phyloP scores from a whole-genome alignment of 768 basidiomycete species.

The Trametes coccinea region DNA sequence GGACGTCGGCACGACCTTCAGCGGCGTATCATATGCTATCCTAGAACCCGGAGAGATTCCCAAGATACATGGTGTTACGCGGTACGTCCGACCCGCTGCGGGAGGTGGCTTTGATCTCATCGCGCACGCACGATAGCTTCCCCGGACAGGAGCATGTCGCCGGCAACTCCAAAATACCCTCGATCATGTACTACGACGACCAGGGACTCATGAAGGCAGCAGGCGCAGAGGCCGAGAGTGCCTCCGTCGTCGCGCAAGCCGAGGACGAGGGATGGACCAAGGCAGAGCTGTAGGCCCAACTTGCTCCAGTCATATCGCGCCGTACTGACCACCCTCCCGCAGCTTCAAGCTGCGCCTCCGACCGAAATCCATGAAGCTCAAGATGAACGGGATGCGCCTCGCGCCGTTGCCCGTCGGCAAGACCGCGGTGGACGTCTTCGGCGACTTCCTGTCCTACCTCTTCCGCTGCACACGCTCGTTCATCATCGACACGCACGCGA shows the following conservation, averaged over 20 bases:
- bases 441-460: constrained; percentile 76
- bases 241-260: constrained; percentile 57
- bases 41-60: constrained; percentile 81
- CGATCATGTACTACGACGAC: constrained; percentile 72
- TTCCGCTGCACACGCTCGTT: constrained; percentile 74
- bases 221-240: constrained; percentile 75
- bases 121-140: constrained; percentile 47
- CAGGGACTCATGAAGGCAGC: constrained; percentile 67
- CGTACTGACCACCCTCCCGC: neutral
- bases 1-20: constrained; percentile 83
- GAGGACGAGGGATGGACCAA: constrained; percentile 81
- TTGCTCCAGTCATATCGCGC: constrained; percentile 2
- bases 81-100: constrained; percentile 43
- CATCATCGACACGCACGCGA: constrained; percentile 83
- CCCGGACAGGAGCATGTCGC: constrained; percentile 86
- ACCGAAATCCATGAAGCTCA: constrained; percentile 74
- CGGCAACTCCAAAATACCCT: constrained; percentile 82
- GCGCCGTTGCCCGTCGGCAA: constrained; percentile 66
- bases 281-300: constrained; percentile 61
- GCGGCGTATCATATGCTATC: constrained; percentile 81
- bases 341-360: constrained; percentile 83
- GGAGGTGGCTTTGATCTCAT: neutral
- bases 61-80: constrained; percentile 78
- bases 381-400: constrained; percentile 84
- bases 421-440: constrained; percentile 72